Base-by-base conservation (phyloP, 2,329 filamentous ascomycete genomes). In the Aureobasidium zeae region DNA sequence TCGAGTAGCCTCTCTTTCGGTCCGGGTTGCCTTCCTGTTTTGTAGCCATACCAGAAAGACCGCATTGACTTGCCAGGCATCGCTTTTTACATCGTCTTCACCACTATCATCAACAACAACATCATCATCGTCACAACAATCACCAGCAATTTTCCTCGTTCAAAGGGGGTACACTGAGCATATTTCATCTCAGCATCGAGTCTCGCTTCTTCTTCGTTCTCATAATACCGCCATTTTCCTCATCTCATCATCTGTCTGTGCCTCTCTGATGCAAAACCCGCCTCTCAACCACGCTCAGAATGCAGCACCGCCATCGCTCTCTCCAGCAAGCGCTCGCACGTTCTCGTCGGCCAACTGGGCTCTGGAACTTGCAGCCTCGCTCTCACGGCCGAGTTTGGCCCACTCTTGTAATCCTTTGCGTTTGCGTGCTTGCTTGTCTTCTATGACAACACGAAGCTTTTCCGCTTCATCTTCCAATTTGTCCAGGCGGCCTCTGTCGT, bases 381-480 rank as follows among this genome's bases (percentile, higher is more conserved):
- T 62, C 46, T 72, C 69, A 10, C 64, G 53, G 45, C 64, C 62
- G 47, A 69, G 48, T 5, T 57, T 50, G 32, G 68, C 67, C 69
- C 68, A 72, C 39, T 71, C 69, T 45, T 61, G 55, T 42, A 69
- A 46, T 16, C 56, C 57, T 48, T 62, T 62, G 28, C 68, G 52
- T 50, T 67, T 70, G 43, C 58, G 58, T 20, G 57, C 56, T 50
- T 72, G 66, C 52, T 66, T 69, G 48, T 65, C 65, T 29, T 68
- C 67, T 43, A 72, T 70, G 48, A 59, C 48, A 47, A 63, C 59
- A 17, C 68, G 54, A 48, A 72, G 48, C 51, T 59, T 65, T 47
- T 65, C 61, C 1, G 67, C 62, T 36, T 72, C 68, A 8, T 71
- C 65, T 46, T 71, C 66, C 10, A 72, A 52, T 52, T 65, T 68